These are phyloP conservation scores for Chenopodium quinoa DNA, from an alignment of 148 eudicot species.

Conservation along the genomic window DNA sequence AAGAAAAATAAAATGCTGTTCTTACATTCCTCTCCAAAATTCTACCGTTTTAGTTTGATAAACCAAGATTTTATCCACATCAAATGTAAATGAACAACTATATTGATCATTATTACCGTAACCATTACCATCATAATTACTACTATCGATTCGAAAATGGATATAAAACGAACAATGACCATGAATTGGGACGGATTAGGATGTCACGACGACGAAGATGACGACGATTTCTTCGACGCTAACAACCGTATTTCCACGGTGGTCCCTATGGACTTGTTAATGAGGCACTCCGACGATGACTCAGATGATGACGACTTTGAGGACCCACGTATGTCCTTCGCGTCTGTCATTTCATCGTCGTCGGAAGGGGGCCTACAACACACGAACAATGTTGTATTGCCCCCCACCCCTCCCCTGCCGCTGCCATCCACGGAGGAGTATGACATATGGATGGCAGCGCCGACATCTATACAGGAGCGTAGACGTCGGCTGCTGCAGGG, in stretches of 20 bases:
- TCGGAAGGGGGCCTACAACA: neutral
- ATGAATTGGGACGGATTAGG: conserved; percentile 73
- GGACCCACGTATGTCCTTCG: conserved; percentile 67
- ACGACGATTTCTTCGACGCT: conserved; percentile 75
- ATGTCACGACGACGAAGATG: conserved; percentile 55
- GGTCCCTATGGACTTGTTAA: conserved; percentile 31
- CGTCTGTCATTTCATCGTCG: conserved; percentile 33
- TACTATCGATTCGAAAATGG: conserved; percentile 6
- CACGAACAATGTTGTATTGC: neutral
- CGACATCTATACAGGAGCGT: conserved; percentile 67
- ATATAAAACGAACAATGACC: conserved; percentile 57
- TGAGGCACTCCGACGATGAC: conserved; percentile 4
- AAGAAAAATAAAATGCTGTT: neutral
- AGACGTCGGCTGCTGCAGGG: conserved; percentile 66
- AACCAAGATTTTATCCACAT: neutral
- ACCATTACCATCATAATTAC: neutral
- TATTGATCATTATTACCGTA: neutral
- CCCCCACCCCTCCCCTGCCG: conserved; percentile 8
- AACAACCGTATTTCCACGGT: conserved; percentile 58
- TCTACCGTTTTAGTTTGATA: conserved; percentile 1
- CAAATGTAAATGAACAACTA: conserved; percentile 6
- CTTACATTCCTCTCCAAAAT: neutral
- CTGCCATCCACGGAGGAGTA: conserved; percentile 36
- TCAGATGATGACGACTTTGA: conserved; percentile 47
- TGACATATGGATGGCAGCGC: conserved; percentile 78